Conservation (phyloP, 768 basidiomycete species). For the Podaxis sp. region DNA sequence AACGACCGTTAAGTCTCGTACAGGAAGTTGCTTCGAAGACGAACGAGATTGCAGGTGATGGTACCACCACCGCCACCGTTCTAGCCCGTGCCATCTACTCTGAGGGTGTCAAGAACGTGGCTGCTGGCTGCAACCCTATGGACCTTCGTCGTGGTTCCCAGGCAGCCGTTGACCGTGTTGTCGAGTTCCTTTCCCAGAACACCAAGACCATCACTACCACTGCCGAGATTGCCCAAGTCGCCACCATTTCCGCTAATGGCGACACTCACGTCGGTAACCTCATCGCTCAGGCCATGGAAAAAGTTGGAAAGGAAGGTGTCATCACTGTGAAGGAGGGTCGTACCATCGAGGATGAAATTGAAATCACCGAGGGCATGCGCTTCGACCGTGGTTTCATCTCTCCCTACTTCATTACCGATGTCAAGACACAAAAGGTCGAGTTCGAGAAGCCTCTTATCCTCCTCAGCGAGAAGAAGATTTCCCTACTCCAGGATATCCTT, state of each 20-base stretch:
- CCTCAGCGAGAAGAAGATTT: slow-evolving; percentile 98
- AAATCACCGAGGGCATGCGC: slow-evolving; percentile 99
- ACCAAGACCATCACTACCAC: slow-evolving; percentile 95
- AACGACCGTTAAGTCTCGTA: slow-evolving; percentile 55
- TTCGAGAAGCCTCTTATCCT: slow-evolving; percentile 96
- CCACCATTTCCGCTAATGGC: slow-evolving; percentile 84
- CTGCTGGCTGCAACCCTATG: slow-evolving; percentile 99
- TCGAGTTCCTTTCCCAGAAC: slow-evolving; percentile 83
- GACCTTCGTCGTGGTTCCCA: slow-evolving; percentile 98
- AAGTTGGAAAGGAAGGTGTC: slow-evolving; percentile 99
- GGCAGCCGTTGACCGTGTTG: slow-evolving; percentile 93
- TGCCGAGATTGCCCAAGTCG: slow-evolving; percentile 97
- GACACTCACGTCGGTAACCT: slow-evolving; percentile 90
- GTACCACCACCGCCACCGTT: slow-evolving; percentile 97
- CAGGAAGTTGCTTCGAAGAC: slow-evolving; percentile 97
- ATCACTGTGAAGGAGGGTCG: slow-evolving; percentile 99
- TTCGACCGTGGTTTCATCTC: slow-evolving; percentile 99
- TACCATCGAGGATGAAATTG: slow-evolving; percentile 98
- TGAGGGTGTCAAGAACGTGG: slow-evolving; percentile 98
- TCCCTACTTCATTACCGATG: slow-evolving; percentile 97
- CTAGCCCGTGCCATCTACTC: slow-evolving; percentile 96
- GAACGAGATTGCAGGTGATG: slow-evolving; percentile 96
- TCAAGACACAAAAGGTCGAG: slow-evolving; percentile 93
- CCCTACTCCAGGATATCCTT: slow-evolving; percentile 89
- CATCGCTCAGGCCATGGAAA: slow-evolving; percentile 99